Base-by-base conservation (phyloP, 352 stramenopile species). In the Phytophthora pinifolia region DNA sequence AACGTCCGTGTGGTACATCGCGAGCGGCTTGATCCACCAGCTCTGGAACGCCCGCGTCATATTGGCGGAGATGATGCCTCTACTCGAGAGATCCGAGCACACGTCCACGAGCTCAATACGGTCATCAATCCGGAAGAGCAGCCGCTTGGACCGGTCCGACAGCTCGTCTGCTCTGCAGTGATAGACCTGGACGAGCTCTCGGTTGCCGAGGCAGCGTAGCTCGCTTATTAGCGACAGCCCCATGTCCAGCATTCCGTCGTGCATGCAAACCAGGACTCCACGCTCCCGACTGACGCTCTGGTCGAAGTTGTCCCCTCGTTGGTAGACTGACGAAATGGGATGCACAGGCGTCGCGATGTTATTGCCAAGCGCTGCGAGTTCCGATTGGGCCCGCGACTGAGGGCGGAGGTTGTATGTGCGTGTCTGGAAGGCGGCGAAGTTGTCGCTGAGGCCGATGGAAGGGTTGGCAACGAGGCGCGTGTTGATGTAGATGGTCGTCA, bases 11-110 rank as follows among this genome's bases (percentile, higher is more conserved):
- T 80, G 64, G 22, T 65, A 67, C 46, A 76, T 53, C n/a, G 71
- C 71, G 18, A 80, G 65, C 6, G 68, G 71, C 32, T 80, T 80
- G 42, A 80, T 65, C 67, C 68, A 80, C 59, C 56, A 80, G 42
- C 52, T 77, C 9, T 51, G 55, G 46, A 77, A 80, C 30, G 38
- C 22, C 4, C 9, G 6, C 5, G 51, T 39, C 31, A 64, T 38
- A 0, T 62, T 30, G 0, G 9, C 25, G 2, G 52, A 38, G 12
- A 80, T 54, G 0, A 67, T 31, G 1, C 45, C 61, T 22, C 35
- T 34, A 3, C 25, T 33, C 7, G 55, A 6, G 10, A 80, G 41
- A 45, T 76, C 47, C 2, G 54, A 66, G 50, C 71, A 80, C 36
- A 76, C 64, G 49, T 80, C 71, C 18, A 80, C 61, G 36, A 67